These are phyloP conservation scores for Moniliophthora roreri DNA, from an alignment of 1,284 basidiomycete genomes.

Conservation along the genomic window DNA sequence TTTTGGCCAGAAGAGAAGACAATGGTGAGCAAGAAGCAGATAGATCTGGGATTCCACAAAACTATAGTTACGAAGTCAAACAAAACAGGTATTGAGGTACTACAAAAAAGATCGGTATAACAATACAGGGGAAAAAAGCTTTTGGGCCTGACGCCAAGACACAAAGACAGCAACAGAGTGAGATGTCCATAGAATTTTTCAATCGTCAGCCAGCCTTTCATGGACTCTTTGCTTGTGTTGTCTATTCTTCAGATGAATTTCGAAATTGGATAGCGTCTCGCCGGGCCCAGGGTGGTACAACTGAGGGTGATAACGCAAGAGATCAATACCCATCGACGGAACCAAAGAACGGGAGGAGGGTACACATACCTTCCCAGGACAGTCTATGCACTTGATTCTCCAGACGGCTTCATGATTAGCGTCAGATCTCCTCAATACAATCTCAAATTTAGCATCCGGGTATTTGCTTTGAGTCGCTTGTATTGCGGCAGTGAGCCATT, in stretches of 20 bases:
- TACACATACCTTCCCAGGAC: conserved; percentile 88
- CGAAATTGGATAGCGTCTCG: conserved; percentile 89
- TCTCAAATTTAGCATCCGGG: conserved; percentile 81
- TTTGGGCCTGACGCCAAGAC: neutral
- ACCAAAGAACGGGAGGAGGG: neutral
- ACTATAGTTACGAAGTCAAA: no score
- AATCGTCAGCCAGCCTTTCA: conserved; percentile 20
- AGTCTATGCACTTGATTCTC: conserved; percentile 93
- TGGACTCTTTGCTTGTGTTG: conserved; percentile 48
- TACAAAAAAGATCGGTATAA: no score
- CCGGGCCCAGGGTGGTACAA: conserved; percentile 92
- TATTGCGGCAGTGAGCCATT: conserved; percentile 70
- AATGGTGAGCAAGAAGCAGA: no score
- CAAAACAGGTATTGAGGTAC: no score
- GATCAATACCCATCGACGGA: conserved; percentile 16
- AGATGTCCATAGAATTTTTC: neutral
- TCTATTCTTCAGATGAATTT: conserved; percentile 78
- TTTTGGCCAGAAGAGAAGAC: no score
- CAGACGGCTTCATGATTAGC: conserved; percentile 68
- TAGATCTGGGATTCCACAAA: no score
- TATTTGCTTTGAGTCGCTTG: conserved; percentile 70
- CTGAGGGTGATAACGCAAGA: no score
- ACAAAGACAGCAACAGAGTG: neutral
- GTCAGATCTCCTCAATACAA: conserved; percentile 61
- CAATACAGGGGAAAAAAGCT: no score